These are phyloP conservation scores for Vanderwaltozyma yarrowii DNA, from an alignment of 805 yeast genomes.

Conservation along the genomic window DNA sequence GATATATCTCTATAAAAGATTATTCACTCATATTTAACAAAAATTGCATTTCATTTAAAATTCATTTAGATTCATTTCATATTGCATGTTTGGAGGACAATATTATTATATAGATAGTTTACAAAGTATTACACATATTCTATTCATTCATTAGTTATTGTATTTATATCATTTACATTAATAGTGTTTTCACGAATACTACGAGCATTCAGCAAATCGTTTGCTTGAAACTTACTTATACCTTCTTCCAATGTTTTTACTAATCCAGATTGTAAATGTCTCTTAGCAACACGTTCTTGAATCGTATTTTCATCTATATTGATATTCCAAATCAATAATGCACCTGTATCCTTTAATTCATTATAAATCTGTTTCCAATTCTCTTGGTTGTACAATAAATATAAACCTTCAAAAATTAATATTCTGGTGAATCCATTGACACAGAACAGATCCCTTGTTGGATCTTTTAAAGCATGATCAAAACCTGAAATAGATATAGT, in stretches of 20 bases:
- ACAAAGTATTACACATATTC: too few species aligned
- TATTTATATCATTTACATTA: constrained; percentile 8
- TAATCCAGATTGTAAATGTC: constrained; percentile 57
- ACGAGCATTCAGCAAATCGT: constrained; percentile 58
- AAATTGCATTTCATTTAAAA: too few species aligned
- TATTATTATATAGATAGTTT: too few species aligned
- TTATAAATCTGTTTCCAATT: constrained; percentile 39
- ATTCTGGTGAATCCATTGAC: constrained; percentile 41
- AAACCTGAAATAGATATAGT: constrained; percentile 54
- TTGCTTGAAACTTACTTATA: constrained; percentile 36
- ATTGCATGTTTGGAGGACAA: too few species aligned
- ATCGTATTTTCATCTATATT: constrained; percentile 37
- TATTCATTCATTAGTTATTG: constrained; percentile 18
- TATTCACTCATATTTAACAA: not conserved
- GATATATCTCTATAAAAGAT: not conserved
- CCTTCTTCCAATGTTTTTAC: constrained; percentile 42
- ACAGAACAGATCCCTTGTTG: constrained; percentile 42
- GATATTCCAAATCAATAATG: constrained; percentile 43
- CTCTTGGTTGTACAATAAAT: constrained; percentile 47
- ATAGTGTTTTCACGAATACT: constrained; percentile 15
- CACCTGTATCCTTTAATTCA: constrained; percentile 12
- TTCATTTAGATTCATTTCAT: constrained; percentile 1
- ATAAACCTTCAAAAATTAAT: constrained; percentile 67
- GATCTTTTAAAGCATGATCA: constrained; percentile 67
- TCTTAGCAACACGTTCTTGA: constrained; percentile 46